A percentile compares a stretch with the other conserved stretches of the same genome.
phyloP scores from a whole-genome alignment of 768 basidiomycete species.

The Pholiota microspora region DNA sequence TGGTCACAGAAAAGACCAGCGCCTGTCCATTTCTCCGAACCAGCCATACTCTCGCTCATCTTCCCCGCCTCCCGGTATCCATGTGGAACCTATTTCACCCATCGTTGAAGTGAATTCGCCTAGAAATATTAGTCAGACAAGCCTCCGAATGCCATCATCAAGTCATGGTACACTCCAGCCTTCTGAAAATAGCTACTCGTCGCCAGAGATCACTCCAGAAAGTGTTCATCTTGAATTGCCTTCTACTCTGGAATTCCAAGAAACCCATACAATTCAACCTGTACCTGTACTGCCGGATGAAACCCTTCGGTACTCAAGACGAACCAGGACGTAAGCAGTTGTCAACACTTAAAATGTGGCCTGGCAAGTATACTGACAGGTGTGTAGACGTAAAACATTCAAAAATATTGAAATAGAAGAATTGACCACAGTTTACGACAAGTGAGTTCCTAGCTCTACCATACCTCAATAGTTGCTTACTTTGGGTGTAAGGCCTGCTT shows the following conservation, averaged over 20 bases:
- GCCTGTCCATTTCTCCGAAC: neutral
- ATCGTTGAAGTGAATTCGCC: neutral
- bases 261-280: slow-evolving; percentile 6
- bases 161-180: neutral
- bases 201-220: neutral
- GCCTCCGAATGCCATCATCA: neutral
- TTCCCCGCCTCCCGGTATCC: neutral
- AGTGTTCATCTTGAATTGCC: neutral
- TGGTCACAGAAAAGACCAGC: neutral
- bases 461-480: neutral
- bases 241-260: neutral
- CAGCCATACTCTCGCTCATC: too few relatives aligned
- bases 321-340: slow-evolving; percentile 24
- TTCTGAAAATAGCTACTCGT: neutral
- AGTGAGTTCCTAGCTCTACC: neutral
- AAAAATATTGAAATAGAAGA: slow-evolving; percentile 3
- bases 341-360: neutral
- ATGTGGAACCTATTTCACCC: neutral
- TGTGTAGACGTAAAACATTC: slow-evolving; percentile 4
- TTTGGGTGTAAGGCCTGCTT: slow-evolving; percentile 14
- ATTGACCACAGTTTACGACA: slow-evolving; percentile 9
- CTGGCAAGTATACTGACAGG: neutral
- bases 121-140: neutral
- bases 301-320: slow-evolving; percentile 17
- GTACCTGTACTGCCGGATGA: slow-evolving; percentile 22